These are phyloP conservation scores for Amphibolis antarctica DNA, from an alignment of 106 monocot species.

Conservation along the genomic window DNA sequence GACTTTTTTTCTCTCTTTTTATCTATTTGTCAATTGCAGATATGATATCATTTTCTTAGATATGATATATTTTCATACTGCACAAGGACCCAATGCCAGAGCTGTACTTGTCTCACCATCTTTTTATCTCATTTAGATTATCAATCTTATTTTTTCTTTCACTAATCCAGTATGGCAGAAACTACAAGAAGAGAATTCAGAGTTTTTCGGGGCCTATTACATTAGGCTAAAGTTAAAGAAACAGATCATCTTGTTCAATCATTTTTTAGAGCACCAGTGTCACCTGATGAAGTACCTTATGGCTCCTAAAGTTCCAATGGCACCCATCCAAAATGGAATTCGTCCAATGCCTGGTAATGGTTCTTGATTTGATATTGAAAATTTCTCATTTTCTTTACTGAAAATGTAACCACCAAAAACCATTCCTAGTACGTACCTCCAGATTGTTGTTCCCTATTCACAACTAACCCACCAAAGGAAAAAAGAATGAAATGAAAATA, in stretches of 20 bases:
- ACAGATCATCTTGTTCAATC: constrained; percentile 90
- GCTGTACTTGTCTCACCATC: not conserved
- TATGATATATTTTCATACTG: too few species aligned
- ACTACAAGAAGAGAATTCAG: constrained; percentile 92
- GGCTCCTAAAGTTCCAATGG: constrained; percentile 61
- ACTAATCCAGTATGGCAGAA: constrained; percentile 87
- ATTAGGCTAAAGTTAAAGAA: constrained; percentile 88
- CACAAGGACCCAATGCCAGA: too few species aligned
- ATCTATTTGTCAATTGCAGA: too few species aligned
- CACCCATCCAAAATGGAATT: constrained; percentile 71
- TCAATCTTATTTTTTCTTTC: constrained; percentile 4
- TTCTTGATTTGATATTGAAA: constrained; percentile 7
- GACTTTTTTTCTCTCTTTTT: too few species aligned
- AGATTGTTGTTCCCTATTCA: not conserved
- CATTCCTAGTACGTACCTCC: too few species aligned
- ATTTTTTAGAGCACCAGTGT: constrained; percentile 87
- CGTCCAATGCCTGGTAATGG: constrained; percentile 77
- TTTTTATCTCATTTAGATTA: not conserved
- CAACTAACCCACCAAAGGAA: too few species aligned
- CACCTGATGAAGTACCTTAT: constrained; percentile 83
- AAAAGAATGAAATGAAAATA: too few species aligned
- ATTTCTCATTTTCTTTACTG: not conserved
- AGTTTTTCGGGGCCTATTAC: constrained; percentile 95
- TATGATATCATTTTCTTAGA: too few species aligned
- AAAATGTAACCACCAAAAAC: not conserved